Evolutionary conservation across 768 basidiomycete genomes (phyloP), one percentile per base, ranked within the genome.

Genomic region (Boletellus ananas): DNA sequence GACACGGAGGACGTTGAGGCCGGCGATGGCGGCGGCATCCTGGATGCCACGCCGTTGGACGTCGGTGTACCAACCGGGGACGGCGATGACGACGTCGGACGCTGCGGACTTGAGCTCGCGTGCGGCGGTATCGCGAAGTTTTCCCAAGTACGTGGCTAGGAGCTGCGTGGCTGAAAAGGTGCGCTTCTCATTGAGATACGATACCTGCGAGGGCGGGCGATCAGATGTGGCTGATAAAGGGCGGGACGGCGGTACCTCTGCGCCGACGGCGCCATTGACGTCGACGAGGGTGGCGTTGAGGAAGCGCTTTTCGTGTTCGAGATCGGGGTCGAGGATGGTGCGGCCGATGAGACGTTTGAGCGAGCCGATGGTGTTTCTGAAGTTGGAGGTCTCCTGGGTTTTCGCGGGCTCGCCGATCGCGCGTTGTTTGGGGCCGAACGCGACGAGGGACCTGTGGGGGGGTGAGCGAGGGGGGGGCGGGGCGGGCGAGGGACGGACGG

Each of bases 11-110:
- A 83, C 74, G 70, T 93, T 96, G 54, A 98, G 80, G 51, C 87
- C 85, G 48, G 90, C 92, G 61, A 99, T 91, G 51, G 81, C 63
- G 37, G 93, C 93, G 27, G 96, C 93, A 60, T 94, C 92, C 50
- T 93, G 79, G 54, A 95, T 64, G 0, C 94, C 93, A 31, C 94
- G 82, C 47, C 95, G 82, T 69, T 99, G 96, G 45, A 84, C 71
- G 62, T 99, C 95, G 57, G 94, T 91, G 77, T 83, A 99, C 92
- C 93, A 97, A 47, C 90, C 93, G 10, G 96, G 96, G 37, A 98
- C 87, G 51, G 96, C 85, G 70, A 99, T 90, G 58, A 97, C 94
- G 58, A 97, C 82, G 70, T 99, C 94, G 34, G 85, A 84, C 45
- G 97, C 87, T 58, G 78, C 76, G 21, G 77, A 79, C 70, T 93